Conservation (phyloP, 2,329 filamentous ascomycete species). For the Pyrenophora graminea region DNA sequence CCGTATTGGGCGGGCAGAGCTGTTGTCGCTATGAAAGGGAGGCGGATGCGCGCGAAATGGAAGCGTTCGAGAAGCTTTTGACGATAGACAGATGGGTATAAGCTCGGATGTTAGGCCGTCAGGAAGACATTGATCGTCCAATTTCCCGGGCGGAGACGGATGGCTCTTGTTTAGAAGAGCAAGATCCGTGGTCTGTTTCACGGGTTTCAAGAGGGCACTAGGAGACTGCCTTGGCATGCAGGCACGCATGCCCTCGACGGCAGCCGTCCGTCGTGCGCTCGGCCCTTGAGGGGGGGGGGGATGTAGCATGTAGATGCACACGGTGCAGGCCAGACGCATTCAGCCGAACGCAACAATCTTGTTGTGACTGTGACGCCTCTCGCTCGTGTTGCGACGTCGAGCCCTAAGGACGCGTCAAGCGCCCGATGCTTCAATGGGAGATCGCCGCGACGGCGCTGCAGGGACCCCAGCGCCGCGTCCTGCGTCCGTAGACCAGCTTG, state of each 20-base stretch:
- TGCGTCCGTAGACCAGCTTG: slow-evolving; percentile 14
- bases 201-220: slow-evolving; percentile 32
- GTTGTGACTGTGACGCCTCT: not conserved
- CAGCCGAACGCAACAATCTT: too few relatives aligned
- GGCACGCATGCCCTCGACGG: slow-evolving; percentile 37
- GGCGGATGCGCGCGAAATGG: slow-evolving; percentile 31
- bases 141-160: slow-evolving; percentile 46
- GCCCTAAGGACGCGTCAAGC: slow-evolving; percentile 7
- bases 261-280: slow-evolving; percentile 35
- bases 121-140: slow-evolving; percentile 48
- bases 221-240: slow-evolving; percentile 36
- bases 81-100: slow-evolving; percentile 35
- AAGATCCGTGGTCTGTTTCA: slow-evolving; percentile 25
- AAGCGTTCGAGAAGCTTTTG: slow-evolving; percentile 46
- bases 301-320: slow-evolving; percentile 32
- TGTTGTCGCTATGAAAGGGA: slow-evolving; percentile 36
- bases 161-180: slow-evolving; percentile 45
- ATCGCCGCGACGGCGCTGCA: slow-evolving; percentile 38
- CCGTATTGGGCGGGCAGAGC: slow-evolving; percentile 34
- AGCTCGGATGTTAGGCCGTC: slow-evolving; percentile 43
- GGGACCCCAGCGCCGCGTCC: slow-evolving; percentile 24
- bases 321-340: too few relatives aligned
- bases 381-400: not conserved
- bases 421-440: slow-evolving; percentile 25
- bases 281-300: slow-evolving; percentile 23